Base-by-base conservation (phyloP, 768 basidiomycete genomes). In the Xanthoconium purpureum region DNA sequence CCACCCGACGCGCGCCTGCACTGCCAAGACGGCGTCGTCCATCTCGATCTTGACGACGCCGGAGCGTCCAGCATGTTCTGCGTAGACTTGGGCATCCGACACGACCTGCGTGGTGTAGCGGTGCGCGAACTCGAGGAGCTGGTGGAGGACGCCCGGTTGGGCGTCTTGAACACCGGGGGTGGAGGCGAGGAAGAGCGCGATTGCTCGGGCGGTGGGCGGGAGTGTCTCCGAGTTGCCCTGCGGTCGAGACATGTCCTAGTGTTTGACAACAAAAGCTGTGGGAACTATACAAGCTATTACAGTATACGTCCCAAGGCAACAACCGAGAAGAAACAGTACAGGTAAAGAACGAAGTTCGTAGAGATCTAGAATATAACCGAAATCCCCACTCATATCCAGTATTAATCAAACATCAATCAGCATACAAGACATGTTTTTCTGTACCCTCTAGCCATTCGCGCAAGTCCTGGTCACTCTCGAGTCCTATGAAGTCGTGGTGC, bases 1-100 rank as follows among this genome's bases (percentile, higher is more conserved):
- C 92, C 92, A 94, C 42, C 91, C 92, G 5, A 94, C 92, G 54
- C 91, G 84, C 7, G 91, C 90, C 70, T 94, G 91, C 6, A 92
- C 86, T 3, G 91, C 89, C 39, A 94, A 77, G 5, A 83, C 80
- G 46, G 90, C 76, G 71, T 94, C 91, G 59, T 94, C 91, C 78
- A 87, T 82, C 60, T 92, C 91, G 52, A 94, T 78, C 74, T 88
- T 91, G 48, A 68, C 50, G 18, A 17, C 33, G 56, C 87, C 88
- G 3, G 83, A 70, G 43, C 85, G 79, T 14, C 89, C 88, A 18
- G 88, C 91, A 67, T 94, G 91, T 63, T 94, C 92, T 15, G 91
- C 87, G 67, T 94, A 94, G 18, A 92, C 88, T 60, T 84, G 84
- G 32, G 90, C 91, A 71, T 94, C 92, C 11, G 88, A 86, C 42